Conservation (phyloP, 768 basidiomycete species). For the Leccinum truebloodii region DNA sequence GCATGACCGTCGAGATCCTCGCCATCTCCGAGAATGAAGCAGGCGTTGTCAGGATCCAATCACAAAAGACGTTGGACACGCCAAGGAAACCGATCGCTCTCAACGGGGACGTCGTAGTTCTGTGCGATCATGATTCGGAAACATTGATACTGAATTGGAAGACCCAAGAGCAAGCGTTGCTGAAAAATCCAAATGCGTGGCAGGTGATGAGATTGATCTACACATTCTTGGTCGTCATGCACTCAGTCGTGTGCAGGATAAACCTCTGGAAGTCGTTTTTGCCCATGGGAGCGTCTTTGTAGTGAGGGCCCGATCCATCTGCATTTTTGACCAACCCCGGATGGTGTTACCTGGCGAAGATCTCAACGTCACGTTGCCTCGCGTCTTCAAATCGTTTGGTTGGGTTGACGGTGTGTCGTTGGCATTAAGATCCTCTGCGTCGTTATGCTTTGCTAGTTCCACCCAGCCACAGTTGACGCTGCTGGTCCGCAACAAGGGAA, state of each 20-base stretch:
- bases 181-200: slow-evolving; percentile 40
- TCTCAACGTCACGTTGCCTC: slow-evolving; percentile 28
- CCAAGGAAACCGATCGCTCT: slow-evolving; percentile 49
- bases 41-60: slow-evolving; percentile 28
- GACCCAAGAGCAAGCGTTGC: slow-evolving; percentile 44
- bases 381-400: slow-evolving; percentile 54
- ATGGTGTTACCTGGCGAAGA: slow-evolving; percentile 29
- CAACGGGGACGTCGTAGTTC: slow-evolving; percentile 51
- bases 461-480: slow-evolving; percentile 40
- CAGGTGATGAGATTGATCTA: slow-evolving; percentile 25
- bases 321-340: slow-evolving; percentile 52
- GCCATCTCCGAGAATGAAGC: slow-evolving; percentile 14
- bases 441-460: neutral
- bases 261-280: slow-evolving; percentile 54
- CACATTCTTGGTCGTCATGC: slow-evolving; percentile 2
- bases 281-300: slow-evolving; percentile 50
- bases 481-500: slow-evolving; percentile 57
- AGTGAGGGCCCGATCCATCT: slow-evolving; percentile 57
- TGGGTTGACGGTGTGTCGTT: slow-evolving; percentile 66
- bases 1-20: slow-evolving; percentile 32
- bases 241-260: slow-evolving; percentile 39
- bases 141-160: slow-evolving; percentile 61
- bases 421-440: slow-evolving; percentile 15
- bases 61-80: slow-evolving; percentile 39
- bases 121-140: slow-evolving; percentile 52